These are phyloP conservation scores for Ophiostoma fasciatum DNA, from an alignment of 2,329 filamentous ascomycete genomes.

Conservation along the genomic window DNA sequence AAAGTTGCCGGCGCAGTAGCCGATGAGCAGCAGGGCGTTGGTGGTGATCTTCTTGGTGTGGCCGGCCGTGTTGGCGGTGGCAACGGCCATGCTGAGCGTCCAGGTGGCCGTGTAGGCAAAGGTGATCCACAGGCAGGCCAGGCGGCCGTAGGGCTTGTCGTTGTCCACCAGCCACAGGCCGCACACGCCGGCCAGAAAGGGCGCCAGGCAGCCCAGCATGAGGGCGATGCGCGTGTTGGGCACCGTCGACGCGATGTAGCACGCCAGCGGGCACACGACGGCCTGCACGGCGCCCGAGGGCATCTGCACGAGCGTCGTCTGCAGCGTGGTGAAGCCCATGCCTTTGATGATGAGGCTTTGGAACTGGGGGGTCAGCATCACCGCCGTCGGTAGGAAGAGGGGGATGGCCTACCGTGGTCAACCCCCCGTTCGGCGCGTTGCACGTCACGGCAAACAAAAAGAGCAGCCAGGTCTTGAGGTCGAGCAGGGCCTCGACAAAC, in stretches of 20 bases:
- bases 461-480: slow-evolving; percentile 17
- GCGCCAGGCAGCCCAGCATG: slow-evolving; percentile 21
- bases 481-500: slow-evolving; percentile 14
- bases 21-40: slow-evolving; percentile 47
- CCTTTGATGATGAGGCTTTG: slow-evolving; percentile 36
- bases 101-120: slow-evolving; percentile 34
- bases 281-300: slow-evolving; percentile 46
- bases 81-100: slow-evolving; percentile 43
- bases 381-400: no score
- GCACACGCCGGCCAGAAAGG: slow-evolving; percentile 25
- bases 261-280: slow-evolving; percentile 38
- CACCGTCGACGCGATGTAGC: slow-evolving; percentile 28
- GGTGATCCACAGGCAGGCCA: slow-evolving; percentile 31
- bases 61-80: slow-evolving; percentile 47
- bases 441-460: slow-evolving; percentile 17
- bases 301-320: slow-evolving; percentile 45
- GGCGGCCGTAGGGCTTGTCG: slow-evolving; percentile 29
- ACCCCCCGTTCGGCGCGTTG: no score
- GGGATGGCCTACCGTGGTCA: no score
- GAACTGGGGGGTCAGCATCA: no score
- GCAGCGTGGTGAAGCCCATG: slow-evolving; percentile 40
- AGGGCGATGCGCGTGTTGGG: slow-evolving; percentile 29
- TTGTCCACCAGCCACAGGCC: slow-evolving; percentile 33
- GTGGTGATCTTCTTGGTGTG: slow-evolving; percentile 56
- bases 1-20: slow-evolving; percentile 43